These are phyloP conservation scores for Neopestalotiopsis clavispora DNA, from an alignment of 2,329 filamentous ascomycete species.

Conservation along the genomic window DNA sequence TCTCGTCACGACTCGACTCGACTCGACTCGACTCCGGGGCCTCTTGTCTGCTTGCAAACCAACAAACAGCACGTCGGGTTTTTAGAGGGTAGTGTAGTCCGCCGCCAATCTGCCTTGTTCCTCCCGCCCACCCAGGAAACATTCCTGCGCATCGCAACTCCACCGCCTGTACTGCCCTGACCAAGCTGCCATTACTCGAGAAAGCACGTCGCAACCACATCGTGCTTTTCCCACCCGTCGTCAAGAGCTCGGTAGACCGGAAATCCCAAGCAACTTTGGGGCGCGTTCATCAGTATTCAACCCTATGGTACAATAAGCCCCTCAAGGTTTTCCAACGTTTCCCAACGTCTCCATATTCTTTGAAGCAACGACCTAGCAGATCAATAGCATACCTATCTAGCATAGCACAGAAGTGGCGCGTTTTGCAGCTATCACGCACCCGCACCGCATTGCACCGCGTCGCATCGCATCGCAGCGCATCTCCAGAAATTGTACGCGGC, in stretches of 20 bases:
- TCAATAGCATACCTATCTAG: not conserved
- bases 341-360: not conserved
- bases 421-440: constrained; percentile 16
- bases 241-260: not conserved
- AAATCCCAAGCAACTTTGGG: not conserved
- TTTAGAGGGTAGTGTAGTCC: not conserved
- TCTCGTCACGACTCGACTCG: no score
- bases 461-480: constrained; percentile 20
- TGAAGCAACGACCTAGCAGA: not conserved
- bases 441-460: constrained; percentile 19
- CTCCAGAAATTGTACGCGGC: not conserved
- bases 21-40: no score
- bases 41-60: not conserved
- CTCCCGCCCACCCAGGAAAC: not conserved
- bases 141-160: not conserved
- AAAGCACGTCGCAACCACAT: not conserved
- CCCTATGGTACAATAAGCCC: not conserved
- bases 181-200: not conserved
- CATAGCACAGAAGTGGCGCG: constrained; percentile 19
- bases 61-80: not conserved
- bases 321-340: not conserved
- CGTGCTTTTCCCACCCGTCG: not conserved
- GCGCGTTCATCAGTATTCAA: not conserved
- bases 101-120: not conserved
- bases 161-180: not conserved